These are phyloP conservation scores for Saccharomycopsis hybrid DNA, from an alignment of 1,139 yeast genomes.

Conservation along the genomic window DNA sequence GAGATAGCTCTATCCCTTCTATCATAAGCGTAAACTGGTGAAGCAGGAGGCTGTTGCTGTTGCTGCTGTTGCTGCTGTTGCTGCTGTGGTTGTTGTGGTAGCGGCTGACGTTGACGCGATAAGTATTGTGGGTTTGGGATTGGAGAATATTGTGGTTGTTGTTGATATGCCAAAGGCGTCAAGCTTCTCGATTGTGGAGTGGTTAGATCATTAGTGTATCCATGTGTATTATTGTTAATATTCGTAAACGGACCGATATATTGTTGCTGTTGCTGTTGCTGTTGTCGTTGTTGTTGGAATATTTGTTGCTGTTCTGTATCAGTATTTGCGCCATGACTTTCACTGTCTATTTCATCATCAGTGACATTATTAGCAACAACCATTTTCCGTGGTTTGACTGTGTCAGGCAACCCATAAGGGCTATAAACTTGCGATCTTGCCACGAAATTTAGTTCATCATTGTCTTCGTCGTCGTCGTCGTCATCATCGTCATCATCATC, in stretches of 20 bases:
- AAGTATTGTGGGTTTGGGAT: not conserved
- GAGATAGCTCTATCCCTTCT: not conserved
- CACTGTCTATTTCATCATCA: slow-evolving; percentile 7
- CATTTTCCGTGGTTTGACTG: slow-evolving; percentile 13
- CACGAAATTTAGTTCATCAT: slow-evolving; percentile 7
- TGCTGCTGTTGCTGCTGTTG: not conserved
- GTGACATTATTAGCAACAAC: slow-evolving; percentile 14
- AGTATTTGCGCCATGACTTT: not conserved
- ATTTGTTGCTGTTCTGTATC: not conserved
- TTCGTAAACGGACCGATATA: not conserved
- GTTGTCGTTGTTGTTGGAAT: not conserved
- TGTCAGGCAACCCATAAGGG: slow-evolving; percentile 6
- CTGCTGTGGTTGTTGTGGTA: not conserved
- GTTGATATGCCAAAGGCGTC: too few species aligned
- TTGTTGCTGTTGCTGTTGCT: too few species aligned
- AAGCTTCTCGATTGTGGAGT: not conserved
- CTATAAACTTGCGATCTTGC: slow-evolving; percentile 4
- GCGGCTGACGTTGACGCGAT: not conserved
- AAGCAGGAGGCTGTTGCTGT: not conserved
- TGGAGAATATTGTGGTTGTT: not conserved
- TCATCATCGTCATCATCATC: not conserved
- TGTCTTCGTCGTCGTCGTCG: not conserved
- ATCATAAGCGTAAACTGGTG: not conserved
- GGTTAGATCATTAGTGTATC: not conserved
- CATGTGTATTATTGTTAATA: not conserved